Conservation (phyloP, 768 basidiomycete genomes). For the Boletus subcaerulescens region DNA sequence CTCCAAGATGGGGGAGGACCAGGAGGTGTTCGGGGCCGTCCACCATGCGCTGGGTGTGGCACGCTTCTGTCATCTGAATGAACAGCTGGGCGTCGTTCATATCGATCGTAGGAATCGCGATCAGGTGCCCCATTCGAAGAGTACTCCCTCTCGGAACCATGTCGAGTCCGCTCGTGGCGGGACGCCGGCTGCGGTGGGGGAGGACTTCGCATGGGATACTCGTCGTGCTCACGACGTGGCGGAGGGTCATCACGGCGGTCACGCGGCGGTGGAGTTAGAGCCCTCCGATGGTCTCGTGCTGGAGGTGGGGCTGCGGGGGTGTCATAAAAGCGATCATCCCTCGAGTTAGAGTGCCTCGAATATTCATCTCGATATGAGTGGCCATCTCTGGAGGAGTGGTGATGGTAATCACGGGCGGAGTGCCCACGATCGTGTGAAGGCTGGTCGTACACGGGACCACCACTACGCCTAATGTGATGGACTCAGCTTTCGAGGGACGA, state of each 20-base stretch:
- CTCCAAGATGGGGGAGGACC: constrained; percentile 52
- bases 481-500: background rate
- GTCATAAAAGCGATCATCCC: constrained; percentile 60
- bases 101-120: constrained; percentile 59
- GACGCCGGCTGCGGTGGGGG: constrained; percentile 44
- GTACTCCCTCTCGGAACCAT: constrained; percentile 39
- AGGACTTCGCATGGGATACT: constrained; percentile 57
- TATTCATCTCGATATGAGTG: constrained; percentile 56
- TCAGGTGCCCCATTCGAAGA: constrained; percentile 44
- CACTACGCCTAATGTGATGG: constrained; percentile 28
- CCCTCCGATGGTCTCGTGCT: constrained; percentile 57
- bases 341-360: constrained; percentile 39
- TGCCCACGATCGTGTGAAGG: constrained; percentile 59
- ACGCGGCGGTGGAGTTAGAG: constrained; percentile 59
- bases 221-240: constrained; percentile 63
- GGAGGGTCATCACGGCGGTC: constrained; percentile 65
- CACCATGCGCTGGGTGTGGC: constrained; percentile 44
- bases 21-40: constrained; percentile 52
- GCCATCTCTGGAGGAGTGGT: constrained; percentile 37
- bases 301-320: constrained; percentile 38
- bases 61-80: constrained; percentile 42
- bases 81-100: constrained; percentile 45
- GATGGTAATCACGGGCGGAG: constrained; percentile 48
- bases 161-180: constrained; percentile 49
- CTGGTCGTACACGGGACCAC: constrained; percentile 45